Evolutionary conservation across 75 land plant species (phyloP).

Genomic region (Pseudotsuga menziesii): DNA sequence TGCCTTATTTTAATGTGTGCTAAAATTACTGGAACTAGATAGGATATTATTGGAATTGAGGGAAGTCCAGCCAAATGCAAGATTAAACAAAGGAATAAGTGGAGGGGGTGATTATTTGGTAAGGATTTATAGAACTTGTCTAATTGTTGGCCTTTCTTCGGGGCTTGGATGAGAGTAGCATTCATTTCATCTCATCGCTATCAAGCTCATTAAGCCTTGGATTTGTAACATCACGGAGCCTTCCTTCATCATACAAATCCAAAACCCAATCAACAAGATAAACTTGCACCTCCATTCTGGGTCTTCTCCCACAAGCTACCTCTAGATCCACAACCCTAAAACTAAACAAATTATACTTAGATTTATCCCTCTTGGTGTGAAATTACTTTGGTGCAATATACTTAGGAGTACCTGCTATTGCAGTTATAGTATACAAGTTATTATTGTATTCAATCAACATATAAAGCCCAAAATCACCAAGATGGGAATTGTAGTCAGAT

Average conservation of each 20-base stretch:
- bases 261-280: conserved; percentile 16
- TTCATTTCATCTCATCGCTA: too few relatives aligned
- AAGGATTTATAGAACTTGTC: too few relatives aligned
- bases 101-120: too few relatives aligned
- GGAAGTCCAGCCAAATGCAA: too few relatives aligned
- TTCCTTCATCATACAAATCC: conserved; percentile 2
- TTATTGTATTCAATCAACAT: conserved; percentile 8
- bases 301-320: conserved; percentile 14
- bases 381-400: conserved; percentile 19
- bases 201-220: too few relatives aligned
- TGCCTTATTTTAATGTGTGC: too few relatives aligned
- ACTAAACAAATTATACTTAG: conserved; percentile 16
- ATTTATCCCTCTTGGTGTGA: conserved; percentile 7
- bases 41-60: too few relatives aligned
- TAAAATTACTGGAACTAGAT: too few relatives aligned
- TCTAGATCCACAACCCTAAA: conserved; percentile 17
- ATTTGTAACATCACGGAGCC: too few relatives aligned
- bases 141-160: too few relatives aligned
- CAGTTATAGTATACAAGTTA: conserved; percentile 4
- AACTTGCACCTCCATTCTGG: background rate
- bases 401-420: conserved; percentile 10
- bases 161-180: too few relatives aligned
- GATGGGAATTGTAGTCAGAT: conserved; percentile 8
- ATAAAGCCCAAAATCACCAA: conserved; percentile 19
- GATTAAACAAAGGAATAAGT: too few relatives aligned